Evolutionary conservation across 352 stramenopile species (phyloP).

Genomic region (Phytophthora agathidicida): DNA sequence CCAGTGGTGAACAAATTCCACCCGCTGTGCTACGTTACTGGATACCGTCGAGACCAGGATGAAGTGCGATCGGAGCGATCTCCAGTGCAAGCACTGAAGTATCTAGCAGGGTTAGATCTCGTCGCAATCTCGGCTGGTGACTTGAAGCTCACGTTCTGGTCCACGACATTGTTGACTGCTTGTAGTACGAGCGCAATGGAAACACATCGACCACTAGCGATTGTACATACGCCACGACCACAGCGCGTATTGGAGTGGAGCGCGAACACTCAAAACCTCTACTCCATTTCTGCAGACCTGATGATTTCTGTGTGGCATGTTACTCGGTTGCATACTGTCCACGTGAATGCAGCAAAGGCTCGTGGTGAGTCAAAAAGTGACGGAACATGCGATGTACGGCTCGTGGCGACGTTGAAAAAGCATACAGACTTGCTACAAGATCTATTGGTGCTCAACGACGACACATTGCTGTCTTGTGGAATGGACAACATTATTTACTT

Average conservation of each 20-base stretch:
- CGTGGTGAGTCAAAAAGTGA: slow-evolving; percentile 31
- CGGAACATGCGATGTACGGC: slow-evolving; percentile 57
- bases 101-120: slow-evolving; percentile 61
- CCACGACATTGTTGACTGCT: slow-evolving; percentile 62
- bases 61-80: slow-evolving; percentile 77
- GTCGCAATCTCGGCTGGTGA: slow-evolving; percentile 75
- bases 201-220: slow-evolving; percentile 60
- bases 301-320: slow-evolving; percentile 74
- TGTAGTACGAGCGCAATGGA: slow-evolving; percentile 68
- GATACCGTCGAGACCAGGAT: slow-evolving; percentile 80
- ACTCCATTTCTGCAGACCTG: slow-evolving; percentile 76
- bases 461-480: slow-evolving; percentile 71
- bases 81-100: slow-evolving; percentile 77
- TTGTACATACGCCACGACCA: slow-evolving; percentile 69
- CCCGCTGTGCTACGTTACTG: slow-evolving; percentile 66
- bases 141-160: slow-evolving; percentile 83
- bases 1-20: slow-evolving; percentile 75
- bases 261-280: slow-evolving; percentile 51
- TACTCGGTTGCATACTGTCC: slow-evolving; percentile 21
- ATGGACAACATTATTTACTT: slow-evolving; percentile 82
- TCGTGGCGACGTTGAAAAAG: slow-evolving; percentile 62
- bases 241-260: slow-evolving; percentile 82
- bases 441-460: slow-evolving; percentile 70
- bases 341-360: slow-evolving; percentile 17
- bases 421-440: slow-evolving; percentile 80